Evolutionary conservation across 495 filamentous ascomycete genomes (phyloP).

Genomic region (Elaphomyces granulatus): DNA sequence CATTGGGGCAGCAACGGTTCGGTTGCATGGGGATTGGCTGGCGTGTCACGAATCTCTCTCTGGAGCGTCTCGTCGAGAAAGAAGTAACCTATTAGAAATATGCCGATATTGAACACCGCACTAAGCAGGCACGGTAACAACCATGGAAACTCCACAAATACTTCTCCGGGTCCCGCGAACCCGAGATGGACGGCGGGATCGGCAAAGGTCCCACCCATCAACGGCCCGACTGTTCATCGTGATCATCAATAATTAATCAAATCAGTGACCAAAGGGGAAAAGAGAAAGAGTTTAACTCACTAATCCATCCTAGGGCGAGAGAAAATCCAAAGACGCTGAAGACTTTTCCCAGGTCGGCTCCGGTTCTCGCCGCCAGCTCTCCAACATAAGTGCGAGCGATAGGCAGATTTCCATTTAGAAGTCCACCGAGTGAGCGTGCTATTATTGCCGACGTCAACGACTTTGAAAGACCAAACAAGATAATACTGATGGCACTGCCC

Average conservation of each 20-base stretch:
- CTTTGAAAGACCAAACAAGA: neutral
- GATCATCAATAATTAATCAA: neutral
- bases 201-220: slow-evolving; percentile 1
- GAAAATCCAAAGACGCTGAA: slow-evolving; percentile 2
- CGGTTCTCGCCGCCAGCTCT: slow-evolving; percentile 1
- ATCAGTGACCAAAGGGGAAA: neutral
- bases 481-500: neutral
- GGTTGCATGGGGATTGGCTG: neutral
- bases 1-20: neutral
- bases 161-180: neutral
- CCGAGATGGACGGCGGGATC: neutral
- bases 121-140: neutral
- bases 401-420: slow-evolving; percentile 1
- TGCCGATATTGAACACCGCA: neutral
- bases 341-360: neutral
- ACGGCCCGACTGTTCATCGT: neutral
- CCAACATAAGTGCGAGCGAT: slow-evolving; percentile 1
- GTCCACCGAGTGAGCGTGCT: neutral
- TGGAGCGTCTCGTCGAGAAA: slow-evolving; percentile 1
- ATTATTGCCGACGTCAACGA: neutral
- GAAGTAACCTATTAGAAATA: neutral
- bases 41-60: neutral
- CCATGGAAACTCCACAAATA: neutral
- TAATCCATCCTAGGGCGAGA: neutral
- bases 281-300: neutral